Evolutionary conservation across 2,329 filamentous ascomycete genomes (phyloP), one percentile per base, ranked within the genome.

Genomic region (Aulographum hederae): DNA sequence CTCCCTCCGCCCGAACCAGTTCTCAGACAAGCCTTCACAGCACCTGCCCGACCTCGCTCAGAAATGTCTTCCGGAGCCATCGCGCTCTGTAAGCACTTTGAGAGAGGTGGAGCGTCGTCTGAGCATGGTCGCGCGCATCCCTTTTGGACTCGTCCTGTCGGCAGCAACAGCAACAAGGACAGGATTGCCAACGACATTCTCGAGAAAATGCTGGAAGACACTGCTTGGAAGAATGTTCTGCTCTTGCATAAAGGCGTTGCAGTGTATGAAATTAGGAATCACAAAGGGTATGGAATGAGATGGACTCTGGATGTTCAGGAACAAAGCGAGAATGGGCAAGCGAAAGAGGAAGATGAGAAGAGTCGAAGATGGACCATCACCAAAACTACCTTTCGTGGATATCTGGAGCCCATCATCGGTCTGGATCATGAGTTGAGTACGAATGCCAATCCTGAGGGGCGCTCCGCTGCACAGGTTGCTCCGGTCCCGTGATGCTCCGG

Each of bases 41-140:
- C 16, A 6, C 26, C 26, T 6, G 6, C 26, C 6, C 26, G 26
- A 6, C 26, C 26, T 6, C 26, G 13, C 6, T 28, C 26, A 13
- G 16, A 6, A 6, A 28, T 14, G 26, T 28, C 26, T 13, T 6
- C 26, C 26, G 26, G 26, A 6, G 26, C 26, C 16, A 14, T 28
- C 26, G 26, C 26, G 26, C 26, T 28, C 6, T 28, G 26, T 14
- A 28, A 28, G 16, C 26, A 28, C 26, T 28, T 28, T 17, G 26
- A 28, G 26, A 6, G 26, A 6, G 26, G 26, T 6, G 26, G 13
- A 6, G 26, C 26, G n/a, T 6, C 6, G 6, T 6, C 6, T 10
- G 26, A 28, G 26, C 26, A 28, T 13, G 26, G 26, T 6, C 6
- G 26, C 6, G n/a, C 26, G 16, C 26, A 28, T 28, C 26, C 26